phyloP scores from a whole-genome alignment of 2,329 filamentous ascomycete genomes.

The Microsporum canis region DNA sequence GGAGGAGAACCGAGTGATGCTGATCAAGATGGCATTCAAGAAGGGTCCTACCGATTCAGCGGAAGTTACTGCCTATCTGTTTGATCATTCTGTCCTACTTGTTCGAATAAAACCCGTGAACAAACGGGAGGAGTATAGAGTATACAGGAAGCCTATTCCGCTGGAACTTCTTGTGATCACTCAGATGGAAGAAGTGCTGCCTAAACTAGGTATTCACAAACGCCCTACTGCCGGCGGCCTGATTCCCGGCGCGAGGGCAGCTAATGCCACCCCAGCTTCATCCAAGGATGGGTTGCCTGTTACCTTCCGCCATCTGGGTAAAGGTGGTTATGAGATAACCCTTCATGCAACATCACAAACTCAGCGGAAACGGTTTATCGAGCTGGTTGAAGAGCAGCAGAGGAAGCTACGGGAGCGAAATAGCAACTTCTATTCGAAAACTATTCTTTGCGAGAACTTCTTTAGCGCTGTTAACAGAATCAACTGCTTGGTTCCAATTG shows the following conservation, averaged over 20 bases:
- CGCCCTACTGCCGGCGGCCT: conserved; percentile 71
- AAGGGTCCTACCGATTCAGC: conserved; percentile 78
- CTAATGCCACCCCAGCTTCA: conserved; percentile 37
- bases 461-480: conserved; percentile 81
- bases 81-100: conserved; percentile 88
- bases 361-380: conserved; percentile 90
- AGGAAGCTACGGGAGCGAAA: conserved; percentile 63
- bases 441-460: conserved; percentile 68
- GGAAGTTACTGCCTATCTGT: conserved; percentile 89
- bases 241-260: conserved; percentile 50
- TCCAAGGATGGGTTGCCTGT: conserved; percentile 77
- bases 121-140: conserved; percentile 88
- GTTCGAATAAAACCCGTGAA: conserved; percentile 85
- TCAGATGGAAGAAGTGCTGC: conserved; percentile 95
- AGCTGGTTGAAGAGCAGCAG: conserved; percentile 86
- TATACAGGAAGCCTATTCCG: conserved; percentile 90
- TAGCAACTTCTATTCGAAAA: conserved; percentile 59
- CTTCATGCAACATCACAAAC: conserved; percentile 78
- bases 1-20: conserved; percentile 80
- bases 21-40: conserved; percentile 91
- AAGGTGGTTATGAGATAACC: conserved; percentile 86
- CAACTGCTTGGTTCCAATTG: conserved; percentile 87
- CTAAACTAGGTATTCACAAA: conserved; percentile 66
- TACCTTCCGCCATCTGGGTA: conserved; percentile 90
- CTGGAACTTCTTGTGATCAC: conserved; percentile 84